Evolutionary conservation across 2,329 filamentous ascomycete genomes (phyloP).

Genomic region (Monosporascus ibericus): DNA sequence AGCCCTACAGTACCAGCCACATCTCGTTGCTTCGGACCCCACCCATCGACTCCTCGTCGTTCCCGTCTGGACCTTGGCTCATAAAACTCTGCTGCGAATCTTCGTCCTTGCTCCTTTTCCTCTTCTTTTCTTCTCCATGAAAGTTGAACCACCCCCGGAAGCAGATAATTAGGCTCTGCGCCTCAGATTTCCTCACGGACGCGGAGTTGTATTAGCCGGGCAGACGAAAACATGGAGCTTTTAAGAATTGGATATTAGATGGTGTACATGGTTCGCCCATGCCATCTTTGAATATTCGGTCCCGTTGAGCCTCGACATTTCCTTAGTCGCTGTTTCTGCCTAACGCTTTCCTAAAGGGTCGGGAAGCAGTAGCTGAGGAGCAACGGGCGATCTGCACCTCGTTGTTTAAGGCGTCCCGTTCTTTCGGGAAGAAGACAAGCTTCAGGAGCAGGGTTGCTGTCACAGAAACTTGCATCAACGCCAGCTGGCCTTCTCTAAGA

Average conservation of each 20-base stretch:
- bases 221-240: slow-evolving; percentile 53
- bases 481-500: too few relatives aligned
- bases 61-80: neutral
- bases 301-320: slow-evolving; percentile 59
- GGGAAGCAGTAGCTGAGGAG: too few relatives aligned
- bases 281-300: slow-evolving; percentile 44
- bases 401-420: neutral
- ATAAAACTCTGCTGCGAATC: slow-evolving; percentile 7
- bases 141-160: slow-evolving; percentile 51
- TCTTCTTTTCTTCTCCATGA: slow-evolving; percentile 32
- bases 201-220: slow-evolving; percentile 54
- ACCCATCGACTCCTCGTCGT: neutral
- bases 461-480: too few relatives aligned
- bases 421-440: too few relatives aligned
- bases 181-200: slow-evolving; percentile 32
- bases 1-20: neutral
- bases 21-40: neutral
- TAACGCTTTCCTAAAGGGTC: neutral
- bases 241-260: slow-evolving; percentile 58
- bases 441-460: too few relatives aligned
- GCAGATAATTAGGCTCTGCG: slow-evolving; percentile 50
- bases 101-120: slow-evolving; percentile 17
- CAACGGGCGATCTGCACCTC: neutral
- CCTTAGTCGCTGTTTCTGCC: neutral
- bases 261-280: slow-evolving; percentile 12